Evolutionary conservation across 331 rosid species (phyloP), one percentile per base, ranked within the genome.

Genomic region (Phaseolus coccineus): DNA sequence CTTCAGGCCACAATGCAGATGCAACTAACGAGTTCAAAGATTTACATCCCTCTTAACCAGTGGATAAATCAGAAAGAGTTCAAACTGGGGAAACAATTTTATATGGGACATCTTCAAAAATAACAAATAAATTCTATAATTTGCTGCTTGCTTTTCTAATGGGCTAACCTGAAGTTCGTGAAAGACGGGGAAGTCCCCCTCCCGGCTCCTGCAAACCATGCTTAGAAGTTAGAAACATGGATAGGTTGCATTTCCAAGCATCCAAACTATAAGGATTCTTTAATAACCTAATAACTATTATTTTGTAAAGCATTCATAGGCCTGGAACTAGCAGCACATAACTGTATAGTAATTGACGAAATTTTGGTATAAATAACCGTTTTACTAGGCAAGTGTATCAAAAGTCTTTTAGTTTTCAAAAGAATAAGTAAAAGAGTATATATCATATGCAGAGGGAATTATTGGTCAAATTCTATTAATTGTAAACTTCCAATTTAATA

Each of bases 141-240:
- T 27, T 48, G 46, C 25, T 61, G 56, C 46, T 59, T 70, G 52
- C 31, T 25, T 71, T 48, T 71, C 14, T 6, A 35, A 71, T 28
- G 16, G 65, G 5, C 67, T 2, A 57, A 66, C 24, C 81, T 39
- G 67, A 71, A 72, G 42, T 28, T 63, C 50, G 22, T 27, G 69
- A 73, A 73, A 66, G 69, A 53, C 13, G 62, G 75, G 8, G 25
- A 19, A 25, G 3, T 69, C 66, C n/a, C 40, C 33, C 47, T 62
- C 68, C 3, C 4, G 37, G 70, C 77, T 58, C 77, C 31, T 1
- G 66, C 57, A 69, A 74, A 81, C 70, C 76, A 74, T 55, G 64
- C 76, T 74, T 68, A n/a, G 68, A n/a, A 55, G 40, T 35, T 28
- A 61, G 72, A 81, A 65, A 53, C 71, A 81, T 47, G 81, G 73